Base-by-base conservation (phyloP, 2,329 filamentous ascomycete genomes). In the Exutisphaerella laricina region DNA sequence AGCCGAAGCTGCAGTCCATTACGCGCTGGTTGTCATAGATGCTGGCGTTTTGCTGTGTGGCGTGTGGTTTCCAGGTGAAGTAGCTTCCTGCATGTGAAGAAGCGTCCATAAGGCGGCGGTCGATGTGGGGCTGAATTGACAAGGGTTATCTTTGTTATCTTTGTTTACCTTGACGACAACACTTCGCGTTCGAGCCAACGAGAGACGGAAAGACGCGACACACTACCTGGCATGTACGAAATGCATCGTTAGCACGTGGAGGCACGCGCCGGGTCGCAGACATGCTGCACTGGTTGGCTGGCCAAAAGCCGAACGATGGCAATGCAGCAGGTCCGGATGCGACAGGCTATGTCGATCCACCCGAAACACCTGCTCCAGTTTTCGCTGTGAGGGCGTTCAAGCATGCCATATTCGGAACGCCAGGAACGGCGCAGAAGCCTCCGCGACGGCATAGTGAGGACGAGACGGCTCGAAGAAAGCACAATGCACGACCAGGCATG, bases 321-420 rank as follows among this genome's bases (percentile, higher is more conserved):
- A 34, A 38, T 25, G 32, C 37, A 29, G 16, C 38, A 58, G 59
- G 60, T 41, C 50, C 56, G 6, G 58, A 58, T 44, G 59, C 68
- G 32, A 66, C 65, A n/a, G 67, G 64, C 30, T 64, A 68, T 45
- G 57, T 73, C 45, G 78, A 81, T 30, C 67, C 74, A 5, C 79
- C 78, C 37, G 77, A 81, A 51, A 83, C 80, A 1, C 80, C 80
- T 6, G 80, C 79, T 34, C 79, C 79, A 34, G 70, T 82, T 16
- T 84, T 84, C 59, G 79, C 79, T 13, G 74, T 81, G 43, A 79
- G 80, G 56, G 80, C 80, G 12, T 80, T 83, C 63, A 80, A 78
- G 55, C 77, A 79, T 48, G 76, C 78, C 31, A 64, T 84, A 43
- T 82, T 80, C 63, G 79, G 79, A 18, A 82, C 79, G 1, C 79